Evolutionary conservation across 768 basidiomycete genomes (phyloP).

Genomic region (Rubroboletus pulcherrimus): DNA sequence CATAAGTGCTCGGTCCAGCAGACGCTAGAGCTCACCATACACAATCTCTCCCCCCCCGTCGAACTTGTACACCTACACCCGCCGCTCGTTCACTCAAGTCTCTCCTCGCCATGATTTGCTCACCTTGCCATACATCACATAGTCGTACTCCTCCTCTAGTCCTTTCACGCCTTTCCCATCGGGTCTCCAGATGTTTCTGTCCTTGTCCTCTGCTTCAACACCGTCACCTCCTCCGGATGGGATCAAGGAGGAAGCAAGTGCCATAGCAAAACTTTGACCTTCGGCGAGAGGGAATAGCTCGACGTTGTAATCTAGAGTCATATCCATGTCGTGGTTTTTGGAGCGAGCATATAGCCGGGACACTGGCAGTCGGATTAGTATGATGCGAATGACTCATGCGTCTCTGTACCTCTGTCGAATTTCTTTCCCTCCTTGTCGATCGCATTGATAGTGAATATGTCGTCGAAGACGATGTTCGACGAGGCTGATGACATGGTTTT

Average conservation of each 20-base stretch:
- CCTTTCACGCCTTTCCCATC: slow-evolving; percentile 78
- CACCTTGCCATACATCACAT: slow-evolving; percentile 99
- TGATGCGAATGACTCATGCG: background rate
- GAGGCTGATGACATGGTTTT: slow-evolving; percentile 50
- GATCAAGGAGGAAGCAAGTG: slow-evolving; percentile 77
- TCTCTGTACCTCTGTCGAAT: slow-evolving; percentile 85
- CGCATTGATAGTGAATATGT: slow-evolving; percentile 81
- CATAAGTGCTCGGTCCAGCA: background rate
- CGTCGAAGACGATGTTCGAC: slow-evolving; percentile 86
- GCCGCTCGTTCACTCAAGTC: slow-evolving; percentile 8
- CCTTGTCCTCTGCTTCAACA: slow-evolving; percentile 61
- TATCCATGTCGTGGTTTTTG: slow-evolving; percentile 87
- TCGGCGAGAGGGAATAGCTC: slow-evolving; percentile 78
- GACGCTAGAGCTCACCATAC: slow-evolving; percentile 37
- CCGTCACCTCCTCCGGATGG: slow-evolving; percentile 52
- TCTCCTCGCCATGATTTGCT: background rate
- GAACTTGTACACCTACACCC: slow-evolving; percentile 86
- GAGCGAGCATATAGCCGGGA: slow-evolving; percentile 88
- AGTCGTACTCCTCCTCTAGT: slow-evolving; percentile 94
- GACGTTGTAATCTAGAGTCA: slow-evolving; percentile 91
- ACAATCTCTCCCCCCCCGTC: slow-evolving; percentile 86
- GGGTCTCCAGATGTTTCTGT: slow-evolving; percentile 78
- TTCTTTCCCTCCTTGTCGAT: slow-evolving; percentile 95
- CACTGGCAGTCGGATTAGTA: slow-evolving; percentile 46
- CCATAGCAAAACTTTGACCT: slow-evolving; percentile 76